phyloP scores from a whole-genome alignment of 2,329 filamentous ascomycete genomes.

The Cytospora leucostoma region DNA sequence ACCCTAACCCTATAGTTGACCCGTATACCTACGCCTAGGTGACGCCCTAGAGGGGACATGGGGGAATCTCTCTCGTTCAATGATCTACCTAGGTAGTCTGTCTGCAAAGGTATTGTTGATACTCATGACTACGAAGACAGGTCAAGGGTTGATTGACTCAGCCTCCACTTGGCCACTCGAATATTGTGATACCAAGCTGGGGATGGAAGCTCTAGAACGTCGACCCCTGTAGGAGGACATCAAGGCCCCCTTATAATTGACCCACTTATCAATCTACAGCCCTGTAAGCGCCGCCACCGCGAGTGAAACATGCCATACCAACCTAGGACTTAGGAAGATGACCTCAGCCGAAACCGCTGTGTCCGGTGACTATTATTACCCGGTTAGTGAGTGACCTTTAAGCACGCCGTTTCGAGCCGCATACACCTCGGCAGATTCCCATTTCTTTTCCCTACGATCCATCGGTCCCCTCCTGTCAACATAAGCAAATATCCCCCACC shows the following conservation, averaged over 20 bases:
- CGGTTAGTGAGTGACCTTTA: neutral
- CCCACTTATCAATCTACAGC: constrained; percentile 7
- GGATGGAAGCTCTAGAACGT: neutral
- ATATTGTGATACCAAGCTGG: neutral
- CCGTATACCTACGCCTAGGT: too few species aligned
- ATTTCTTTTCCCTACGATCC: neutral
- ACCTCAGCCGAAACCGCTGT: neutral
- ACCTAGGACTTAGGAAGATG: neutral
- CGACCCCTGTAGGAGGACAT: neutral
- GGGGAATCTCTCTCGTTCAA: too few species aligned
- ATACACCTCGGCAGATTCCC: neutral
- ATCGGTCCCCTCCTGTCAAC: neutral
- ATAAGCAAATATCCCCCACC: neutral
- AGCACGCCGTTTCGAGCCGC: neutral
- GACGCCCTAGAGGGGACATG: too few species aligned
- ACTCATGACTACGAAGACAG: too few species aligned
- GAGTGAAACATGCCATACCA: constrained; percentile 19
- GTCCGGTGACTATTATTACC: neutral
- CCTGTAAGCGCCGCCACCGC: constrained; percentile 11
- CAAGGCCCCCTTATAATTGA: constrained; percentile 15
- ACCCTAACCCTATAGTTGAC: neutral
- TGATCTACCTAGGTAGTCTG: too few species aligned
- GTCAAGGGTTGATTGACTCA: too few species aligned
- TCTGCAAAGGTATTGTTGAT: too few species aligned
- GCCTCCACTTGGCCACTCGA: neutral